phyloP scores from a whole-genome alignment of 2,329 filamentous ascomycete species.

The Alternaria rosae region DNA sequence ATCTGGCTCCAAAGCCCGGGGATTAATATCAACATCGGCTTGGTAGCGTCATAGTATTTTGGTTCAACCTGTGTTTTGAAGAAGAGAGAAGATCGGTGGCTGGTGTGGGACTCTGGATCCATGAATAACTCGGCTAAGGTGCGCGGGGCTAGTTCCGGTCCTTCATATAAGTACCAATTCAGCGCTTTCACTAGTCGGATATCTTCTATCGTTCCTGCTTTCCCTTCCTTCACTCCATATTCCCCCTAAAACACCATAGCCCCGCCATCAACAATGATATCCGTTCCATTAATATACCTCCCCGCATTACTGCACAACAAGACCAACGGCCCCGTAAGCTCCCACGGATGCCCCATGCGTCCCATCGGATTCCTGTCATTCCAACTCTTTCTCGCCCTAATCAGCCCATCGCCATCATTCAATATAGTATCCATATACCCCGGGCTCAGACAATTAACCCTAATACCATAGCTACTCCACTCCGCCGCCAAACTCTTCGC shows the following conservation, averaged over 20 bases:
- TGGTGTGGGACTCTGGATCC: not conserved
- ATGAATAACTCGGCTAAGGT: not conserved
- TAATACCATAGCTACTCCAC: conserved; percentile 74
- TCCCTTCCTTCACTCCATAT: too few species aligned
- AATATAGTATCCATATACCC: conserved; percentile 82
- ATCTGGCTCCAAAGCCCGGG: conserved; percentile 1
- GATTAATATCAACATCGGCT: too few species aligned
- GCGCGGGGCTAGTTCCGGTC: not conserved
- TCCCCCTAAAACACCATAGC: conserved; percentile 42
- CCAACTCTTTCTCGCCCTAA: conserved; percentile 64
- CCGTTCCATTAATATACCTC: conserved; percentile 72
- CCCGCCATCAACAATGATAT: conserved; percentile 69
- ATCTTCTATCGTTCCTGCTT: too few species aligned
- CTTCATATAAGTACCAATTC: too few species aligned
- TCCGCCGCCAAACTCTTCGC: conserved; percentile 73
- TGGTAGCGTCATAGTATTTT: too few species aligned
- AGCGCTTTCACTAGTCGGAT: too few species aligned
- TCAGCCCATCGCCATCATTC: conserved; percentile 70
- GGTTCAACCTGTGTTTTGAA: not conserved
- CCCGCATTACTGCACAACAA: conserved; percentile 68
- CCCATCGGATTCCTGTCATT: conserved; percentile 67
- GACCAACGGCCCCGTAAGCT: conserved; percentile 69
- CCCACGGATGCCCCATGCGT: conserved; percentile 69
- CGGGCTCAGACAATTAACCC: conserved; percentile 73
- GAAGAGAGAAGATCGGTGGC: not conserved